Percentiles rank a stretch among this genome's conserved stretches.
Conservation (phyloP, 306 rosid species). For the Albizia julibrissin region DNA sequence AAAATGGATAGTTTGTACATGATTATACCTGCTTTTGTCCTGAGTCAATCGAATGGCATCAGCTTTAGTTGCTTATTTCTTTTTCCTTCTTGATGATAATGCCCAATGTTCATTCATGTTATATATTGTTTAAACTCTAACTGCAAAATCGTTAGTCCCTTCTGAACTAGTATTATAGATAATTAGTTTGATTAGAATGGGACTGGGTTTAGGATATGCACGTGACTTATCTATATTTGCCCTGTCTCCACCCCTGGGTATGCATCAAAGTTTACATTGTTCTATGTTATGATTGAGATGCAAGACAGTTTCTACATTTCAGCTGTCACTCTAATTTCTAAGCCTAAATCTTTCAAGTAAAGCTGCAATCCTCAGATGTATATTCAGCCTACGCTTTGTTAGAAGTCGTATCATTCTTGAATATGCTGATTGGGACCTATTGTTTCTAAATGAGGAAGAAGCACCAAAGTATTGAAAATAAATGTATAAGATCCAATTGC, state of each 20-base stretch:
- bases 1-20: background rate
- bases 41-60: background rate
- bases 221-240: background rate
- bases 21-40: background rate
- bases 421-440: background rate
- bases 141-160: background rate
- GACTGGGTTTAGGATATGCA: background rate
- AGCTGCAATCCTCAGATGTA: background rate
- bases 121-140: background rate
- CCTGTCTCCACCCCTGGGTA: background rate
- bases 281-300: background rate
- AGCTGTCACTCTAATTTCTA: background rate
- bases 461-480: background rate
- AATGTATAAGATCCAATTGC: background rate
- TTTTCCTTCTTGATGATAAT: background rate
- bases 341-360: background rate
- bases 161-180: background rate
- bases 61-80: background rate
- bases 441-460: background rate
- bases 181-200: background rate
- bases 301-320: background rate
- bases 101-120: background rate
- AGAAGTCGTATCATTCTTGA: background rate
- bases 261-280: background rate
- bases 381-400: background rate